Base-by-base conservation (phyloP, 805 yeast species). In the Vanderwaltozyma tropicalis region DNA sequence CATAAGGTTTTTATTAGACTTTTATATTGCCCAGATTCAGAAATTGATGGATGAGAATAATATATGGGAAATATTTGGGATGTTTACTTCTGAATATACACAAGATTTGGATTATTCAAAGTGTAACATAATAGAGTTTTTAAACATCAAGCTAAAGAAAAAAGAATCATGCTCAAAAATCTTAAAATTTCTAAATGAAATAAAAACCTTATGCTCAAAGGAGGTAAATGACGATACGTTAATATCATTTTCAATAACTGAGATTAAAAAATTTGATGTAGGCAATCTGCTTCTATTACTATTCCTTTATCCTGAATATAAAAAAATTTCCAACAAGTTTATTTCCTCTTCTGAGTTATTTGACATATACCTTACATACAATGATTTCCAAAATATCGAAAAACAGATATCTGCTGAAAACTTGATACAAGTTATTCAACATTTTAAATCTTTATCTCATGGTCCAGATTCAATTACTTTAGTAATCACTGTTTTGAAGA, bases 371-470 rank as follows among this genome's bases (percentile, higher is more conserved):
- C 21, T 51, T 33, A 31, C 46, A 10, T 45, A 42, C 36, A 52
- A 52, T 42, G 62, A 55, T 40, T 58, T 53, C 34, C 31, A 39
- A 15, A 44, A 43, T 9, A 42, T 58, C 8, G 59, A 58, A 28
- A 29, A 26, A 16, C 39, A 18, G 2, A 26, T 48, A 1, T 45
- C 25, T 6, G 27, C 38, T 11, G 40, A 34, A 2, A 48, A 47
- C 18, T 39, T 54, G 24, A 17, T 45, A 13, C 35, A 36, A 15
- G 44, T 56, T 5, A 35, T 55, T 10, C 33, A 33, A 6, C 49
- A 46, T 28, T 56, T 54, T 31, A 16, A 43, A 16, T n/a, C 37
- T 1, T 33, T 44, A 14, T 29, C 36, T 3, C 33, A 45, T 8
- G 34, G 25, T 9, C 38, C 31, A 3, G 42, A 39, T 16, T 41